Evolutionary conservation across 2,329 filamentous ascomycete genomes (phyloP), one percentile per base, ranked within the genome.

Genomic region (Scedosporium dehoogii): DNA sequence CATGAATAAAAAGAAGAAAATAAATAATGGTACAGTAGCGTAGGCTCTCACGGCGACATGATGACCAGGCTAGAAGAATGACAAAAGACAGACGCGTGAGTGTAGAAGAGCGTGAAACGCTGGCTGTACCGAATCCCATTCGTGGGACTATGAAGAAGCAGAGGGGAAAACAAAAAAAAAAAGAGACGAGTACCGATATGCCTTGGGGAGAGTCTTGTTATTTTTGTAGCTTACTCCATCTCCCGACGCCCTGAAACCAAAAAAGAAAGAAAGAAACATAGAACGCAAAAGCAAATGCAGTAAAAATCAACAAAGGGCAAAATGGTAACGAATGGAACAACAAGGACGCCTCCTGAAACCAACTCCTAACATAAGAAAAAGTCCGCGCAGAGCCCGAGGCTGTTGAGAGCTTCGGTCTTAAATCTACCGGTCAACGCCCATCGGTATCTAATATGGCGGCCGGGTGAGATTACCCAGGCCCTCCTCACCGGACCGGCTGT

Each of bases 401-500:
- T 38, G 10, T 12, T 38, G 33, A 38, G 33, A 14, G 33, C 33
- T 38, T 25, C 51, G 51, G 51, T 18, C 1, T 14, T 27, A n/a
- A n/a, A 57, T 27, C 27, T 42, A 42, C 56, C 16, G 16, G 56
- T 16, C 56, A 44, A 59, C 57, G 21, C 27, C 25, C 62, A 41
- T 62, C 18, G 10, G 27, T 41, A 29, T 21, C 68, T 71, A 83
- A 67, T 83, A 83, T 18, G 81, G 80, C 60, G 80, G 81, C 68
- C 74, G 75, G 53, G 76, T 76, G 25, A 81, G 70, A 46, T 76
- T 78, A 21, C 79, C 77, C 60, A 82, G 64, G 57, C 72, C 75
- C 46, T 74, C 73, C 68, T 82, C 80, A 23, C 75, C 77, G 2
- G 73, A 72, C 18, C 75, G 73, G 67, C 78, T 78, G 67, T 83